Percentiles rank a stretch among this genome's conserved stretches.
These are phyloP conservation scores for Fallopia convolvulus DNA, from an alignment of 148 eudicot genomes.

Conservation along the genomic window DNA sequence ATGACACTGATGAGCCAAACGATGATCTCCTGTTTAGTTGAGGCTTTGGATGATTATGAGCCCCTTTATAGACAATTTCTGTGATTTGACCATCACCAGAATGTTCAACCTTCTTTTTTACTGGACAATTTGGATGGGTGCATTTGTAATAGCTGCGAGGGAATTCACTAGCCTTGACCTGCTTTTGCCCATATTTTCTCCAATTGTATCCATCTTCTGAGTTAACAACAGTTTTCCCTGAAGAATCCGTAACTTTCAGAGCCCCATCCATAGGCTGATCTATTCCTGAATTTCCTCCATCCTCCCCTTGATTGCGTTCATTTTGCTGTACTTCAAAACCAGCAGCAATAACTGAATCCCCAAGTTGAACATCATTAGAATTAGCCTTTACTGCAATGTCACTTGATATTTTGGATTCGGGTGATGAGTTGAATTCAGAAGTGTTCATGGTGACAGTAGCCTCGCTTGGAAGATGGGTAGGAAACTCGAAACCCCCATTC, in stretches of 20 bases:
- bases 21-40: conserved; percentile 37
- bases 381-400: conserved; percentile 12
- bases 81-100: conserved; percentile 66
- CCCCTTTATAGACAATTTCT: conserved; percentile 61
- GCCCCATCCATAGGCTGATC: conserved; percentile 17
- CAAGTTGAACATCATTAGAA: conserved; percentile 19
- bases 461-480: conserved; percentile 21
- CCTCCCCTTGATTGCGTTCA: conserved; percentile 20
- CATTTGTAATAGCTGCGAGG: conserved; percentile 84
- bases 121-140: conserved; percentile 52
- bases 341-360: conserved; percentile 12
- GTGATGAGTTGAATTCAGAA: conserved; percentile 19
- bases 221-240: conserved; percentile 21
- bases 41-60: conserved; percentile 58
- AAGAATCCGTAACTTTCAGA: conserved; percentile 23
- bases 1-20: conserved; percentile 20
- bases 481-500: conserved; percentile 16
- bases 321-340: conserved; percentile 19
- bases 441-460: conserved; percentile 7
- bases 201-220: conserved; percentile 79
- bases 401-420: conserved; percentile 20
- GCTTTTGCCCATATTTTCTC: conserved; percentile 92
- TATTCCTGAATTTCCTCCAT: conserved; percentile 10
- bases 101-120: conserved; percentile 67
- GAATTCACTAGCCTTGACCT: conserved; percentile 74